Base-by-base conservation (phyloP, 306 rosid species). In the Medicago truncatula region DNA sequence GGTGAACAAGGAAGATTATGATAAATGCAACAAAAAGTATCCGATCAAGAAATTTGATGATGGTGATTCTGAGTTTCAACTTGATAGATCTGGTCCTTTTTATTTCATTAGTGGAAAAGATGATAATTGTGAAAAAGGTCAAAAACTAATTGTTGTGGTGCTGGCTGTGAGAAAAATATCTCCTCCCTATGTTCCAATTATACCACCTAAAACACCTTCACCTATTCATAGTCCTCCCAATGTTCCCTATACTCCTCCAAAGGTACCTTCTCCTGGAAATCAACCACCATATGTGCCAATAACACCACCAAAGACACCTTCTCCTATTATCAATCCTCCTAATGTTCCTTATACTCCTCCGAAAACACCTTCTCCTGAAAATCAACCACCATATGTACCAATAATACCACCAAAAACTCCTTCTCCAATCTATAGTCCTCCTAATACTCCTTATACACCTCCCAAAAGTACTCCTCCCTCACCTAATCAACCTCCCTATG, bases 61-160 rank as follows among this genome's bases (percentile, higher is more conserved):
- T 73, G 96, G 96, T 20, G 74, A 87, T n/a, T 86, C 95, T 0
- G 82, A 82, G 73, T 87, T 87, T 71, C 86, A 69, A 12, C 31
- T 94, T 2, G 89, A 87, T 21, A 62, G 87, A 10, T 86, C 95
- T 0, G 98, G 98, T 3, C 88, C 96, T 3, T 91, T 82, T 78
- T 91, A 67, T 69, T 94, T 94, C 78, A 80, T 88, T 36, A 88
- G 95, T 75, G 98, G 96, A 0, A 69, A 88, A 0, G 72, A 77
- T 14, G 90, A 80, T 1, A 81, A 64, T 61, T 94, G 98, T 80
- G 78, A 71, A 1, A 87, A 90, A 64, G 98, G 96, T 16, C 98
- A 94, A 85, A 91, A 90, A 61, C 49, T 94, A 28, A 17, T 20
- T 1, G 20, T 94, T 34, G 80, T 84, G 16, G 98, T 94, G 10